These are phyloP conservation scores for Dispira simplex DNA, from an alignment of 192 early-diverging fungal species.

Conservation along the genomic window DNA sequence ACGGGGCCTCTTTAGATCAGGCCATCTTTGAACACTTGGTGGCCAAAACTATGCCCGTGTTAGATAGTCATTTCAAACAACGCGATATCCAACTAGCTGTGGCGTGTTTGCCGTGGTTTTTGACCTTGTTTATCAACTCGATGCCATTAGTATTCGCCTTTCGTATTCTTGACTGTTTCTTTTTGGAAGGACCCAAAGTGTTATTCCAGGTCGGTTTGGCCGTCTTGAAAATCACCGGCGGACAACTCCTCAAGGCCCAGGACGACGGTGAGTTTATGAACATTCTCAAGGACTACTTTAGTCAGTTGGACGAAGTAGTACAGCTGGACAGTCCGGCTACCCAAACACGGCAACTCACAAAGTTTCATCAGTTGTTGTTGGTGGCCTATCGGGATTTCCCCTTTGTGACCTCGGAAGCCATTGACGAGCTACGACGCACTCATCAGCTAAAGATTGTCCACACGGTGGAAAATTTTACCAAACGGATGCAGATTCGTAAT, in stretches of 20 bases:
- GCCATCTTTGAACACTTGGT: constrained; percentile 85
- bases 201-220: constrained; percentile 87
- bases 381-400: constrained; percentile 87
- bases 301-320: constrained; percentile 58
- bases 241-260: constrained; percentile 39
- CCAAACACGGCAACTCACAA: constrained; percentile 40
- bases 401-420: constrained; percentile 50
- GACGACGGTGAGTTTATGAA: constrained; percentile 73
- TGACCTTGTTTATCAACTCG: constrained; percentile 92
- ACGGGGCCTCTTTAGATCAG: constrained; percentile 91
- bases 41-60: constrained; percentile 79
- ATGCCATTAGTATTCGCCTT: constrained; percentile 82
- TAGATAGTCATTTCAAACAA: constrained; percentile 68
- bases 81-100: constrained; percentile 92
- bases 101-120: constrained; percentile 95
- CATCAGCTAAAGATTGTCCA: constrained; percentile 84
- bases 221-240: constrained; percentile 86
- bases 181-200: constrained; percentile 93
- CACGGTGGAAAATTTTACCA: constrained; percentile 84
- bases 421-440: constrained; percentile 64
- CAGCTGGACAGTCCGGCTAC: constrained; percentile 38
- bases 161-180: constrained; percentile 90
- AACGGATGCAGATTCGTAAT: constrained; percentile 74
- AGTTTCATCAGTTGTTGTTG: constrained; percentile 85
- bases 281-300: constrained; percentile 77